Percentiles rank a stretch among this genome's conserved stretches.
Evolutionary conservation across 441 rosid genomes (phyloP).

Genomic region (Mallotus repandus): DNA sequence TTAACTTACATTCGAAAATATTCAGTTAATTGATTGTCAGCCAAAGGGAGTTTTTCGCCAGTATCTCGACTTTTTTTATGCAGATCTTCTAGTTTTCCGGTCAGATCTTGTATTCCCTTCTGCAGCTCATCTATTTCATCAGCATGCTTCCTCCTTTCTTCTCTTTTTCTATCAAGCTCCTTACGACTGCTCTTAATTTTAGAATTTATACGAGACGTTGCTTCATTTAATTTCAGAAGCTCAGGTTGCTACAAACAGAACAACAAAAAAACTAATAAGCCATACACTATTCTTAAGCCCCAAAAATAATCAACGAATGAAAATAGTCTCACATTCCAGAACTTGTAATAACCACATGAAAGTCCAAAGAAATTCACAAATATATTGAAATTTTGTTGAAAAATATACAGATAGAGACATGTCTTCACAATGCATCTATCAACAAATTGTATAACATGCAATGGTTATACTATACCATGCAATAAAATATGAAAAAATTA

Average conservation of each 20-base stretch:
- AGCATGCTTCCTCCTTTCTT: conserved; percentile 73
- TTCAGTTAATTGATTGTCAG: conserved; percentile 72
- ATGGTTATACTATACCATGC: background rate
- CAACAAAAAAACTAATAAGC: conserved; percentile 22
- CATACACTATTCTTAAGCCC: background rate
- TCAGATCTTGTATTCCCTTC: conserved; percentile 70
- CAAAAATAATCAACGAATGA: background rate
- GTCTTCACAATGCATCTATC: background rate
- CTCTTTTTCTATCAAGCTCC: conserved; percentile 76
- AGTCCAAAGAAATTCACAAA: background rate
- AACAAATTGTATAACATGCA: background rate
- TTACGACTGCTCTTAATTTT: conserved; percentile 80
- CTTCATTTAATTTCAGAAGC: conserved; percentile 87
- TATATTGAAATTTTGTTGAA: background rate
- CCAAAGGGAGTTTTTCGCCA: conserved; percentile 78
- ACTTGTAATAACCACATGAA: background rate
- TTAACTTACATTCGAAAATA: conserved; percentile 83
- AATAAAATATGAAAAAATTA: background rate
- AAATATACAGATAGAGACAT: background rate
- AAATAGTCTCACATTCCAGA: background rate
- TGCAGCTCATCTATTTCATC: conserved; percentile 68
- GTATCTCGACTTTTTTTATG: conserved; percentile 80
- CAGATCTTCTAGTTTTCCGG: conserved; percentile 66
- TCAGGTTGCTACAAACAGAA: conserved; percentile 74
- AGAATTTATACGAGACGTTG: conserved; percentile 73